These are phyloP conservation scores for Tylopilus intermedius DNA, from an alignment of 768 basidiomycete genomes.

Conservation along the genomic window DNA sequence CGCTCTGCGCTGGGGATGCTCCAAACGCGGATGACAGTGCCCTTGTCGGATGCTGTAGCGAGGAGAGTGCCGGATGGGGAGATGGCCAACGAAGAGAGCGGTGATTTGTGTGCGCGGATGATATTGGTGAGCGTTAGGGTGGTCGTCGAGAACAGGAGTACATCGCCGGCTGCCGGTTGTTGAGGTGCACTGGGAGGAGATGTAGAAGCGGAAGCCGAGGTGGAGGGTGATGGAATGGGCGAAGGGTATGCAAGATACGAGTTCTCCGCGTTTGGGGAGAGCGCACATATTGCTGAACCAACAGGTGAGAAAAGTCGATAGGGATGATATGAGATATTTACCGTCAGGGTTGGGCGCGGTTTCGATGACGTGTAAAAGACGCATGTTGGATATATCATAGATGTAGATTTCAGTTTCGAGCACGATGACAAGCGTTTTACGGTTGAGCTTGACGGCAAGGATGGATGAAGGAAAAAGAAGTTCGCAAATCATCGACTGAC, in stretches of 20 bases:
- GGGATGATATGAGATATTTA: constrained; percentile 28
- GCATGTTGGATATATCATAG: constrained; percentile 98
- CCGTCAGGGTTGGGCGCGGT: constrained; percentile 95
- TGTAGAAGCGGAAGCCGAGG: constrained; percentile 41
- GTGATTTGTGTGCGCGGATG: constrained; percentile 94
- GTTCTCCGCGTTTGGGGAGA: constrained; percentile 89
- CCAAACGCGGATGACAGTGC: constrained; percentile 96
- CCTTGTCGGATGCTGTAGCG: constrained; percentile 91
- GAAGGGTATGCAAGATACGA: constrained; percentile 97
- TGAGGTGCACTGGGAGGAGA: constrained; percentile 37
- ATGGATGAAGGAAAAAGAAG: constrained; percentile 95
- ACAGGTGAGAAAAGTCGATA: constrained; percentile 1
- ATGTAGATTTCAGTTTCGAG: constrained; percentile 98
- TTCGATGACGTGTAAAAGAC: constrained; percentile 93
- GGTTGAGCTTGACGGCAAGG: constrained; percentile 95
- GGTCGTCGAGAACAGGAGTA: constrained; percentile 91
- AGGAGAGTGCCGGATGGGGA: constrained; percentile 85
- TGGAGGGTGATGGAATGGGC: constrained; percentile 78
- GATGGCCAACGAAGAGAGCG: constrained; percentile 82
- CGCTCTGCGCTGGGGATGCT: constrained; percentile 87
- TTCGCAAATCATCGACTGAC: constrained; percentile 98
- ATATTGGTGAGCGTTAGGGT: constrained; percentile 90
- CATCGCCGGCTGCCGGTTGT: constrained; percentile 65
- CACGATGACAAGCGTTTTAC: constrained; percentile 93
- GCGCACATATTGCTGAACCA: constrained; percentile 81